Percentiles rank a stretch among this genome's conserved stretches.
Conservation (phyloP, 768 basidiomycete genomes). For the Scleroderma citrinum region DNA sequence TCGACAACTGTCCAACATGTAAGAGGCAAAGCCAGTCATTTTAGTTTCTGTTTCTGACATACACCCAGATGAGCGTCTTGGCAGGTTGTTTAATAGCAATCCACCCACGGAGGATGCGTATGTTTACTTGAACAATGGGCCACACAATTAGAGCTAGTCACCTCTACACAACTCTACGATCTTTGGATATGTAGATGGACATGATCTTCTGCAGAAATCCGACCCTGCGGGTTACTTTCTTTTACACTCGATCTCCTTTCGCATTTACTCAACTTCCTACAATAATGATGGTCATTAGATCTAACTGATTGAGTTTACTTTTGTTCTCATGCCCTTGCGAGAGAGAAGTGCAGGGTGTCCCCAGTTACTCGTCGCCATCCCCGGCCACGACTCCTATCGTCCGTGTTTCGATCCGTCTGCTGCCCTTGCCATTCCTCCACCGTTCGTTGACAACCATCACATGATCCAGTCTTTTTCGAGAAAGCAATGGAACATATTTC, state of each 20-base stretch:
- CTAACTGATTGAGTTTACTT: no score
- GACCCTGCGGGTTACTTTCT: background rate
- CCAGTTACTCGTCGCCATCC: constrained; percentile 1
- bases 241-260: background rate
- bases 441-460: constrained; percentile 73
- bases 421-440: constrained; percentile 67
- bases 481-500: constrained; percentile 64
- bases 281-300: background rate
- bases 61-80: constrained; percentile 54
- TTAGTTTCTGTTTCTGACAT: background rate
- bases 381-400: constrained; percentile 3
- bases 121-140: constrained; percentile 55
- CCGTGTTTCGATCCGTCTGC: constrained; percentile 36
- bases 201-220: background rate
- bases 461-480: constrained; percentile 60
- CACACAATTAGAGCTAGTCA: constrained; percentile 16
- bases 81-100: constrained; percentile 49
- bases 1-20: constrained; percentile 72
- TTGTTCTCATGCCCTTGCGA: no score
- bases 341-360: no score
- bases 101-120: constrained; percentile 77
- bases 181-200: background rate
- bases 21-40: constrained; percentile 25
- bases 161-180: background rate
- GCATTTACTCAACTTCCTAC: background rate